Evolutionary conservation across 1,139 yeast species (phyloP), one percentile per base, ranked within the genome.

Genomic region (Eremothecium sinecaudum): DNA sequence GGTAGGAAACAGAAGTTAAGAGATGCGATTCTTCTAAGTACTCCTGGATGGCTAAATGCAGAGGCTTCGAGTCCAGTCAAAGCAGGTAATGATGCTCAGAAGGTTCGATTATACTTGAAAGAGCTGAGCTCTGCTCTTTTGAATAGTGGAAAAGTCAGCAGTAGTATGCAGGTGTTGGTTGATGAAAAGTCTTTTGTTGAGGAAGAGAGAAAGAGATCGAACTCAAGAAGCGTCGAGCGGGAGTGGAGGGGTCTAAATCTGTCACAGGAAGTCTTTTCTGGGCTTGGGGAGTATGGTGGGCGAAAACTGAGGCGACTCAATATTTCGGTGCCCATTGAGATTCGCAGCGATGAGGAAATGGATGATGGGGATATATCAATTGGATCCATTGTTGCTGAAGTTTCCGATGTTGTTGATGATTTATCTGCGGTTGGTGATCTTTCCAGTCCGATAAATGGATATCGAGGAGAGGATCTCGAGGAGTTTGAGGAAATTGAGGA

Each of bases 181-280:
- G n/a, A n/a, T n/a, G n/a, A n/a, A n/a, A n/a, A n/a, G n/a, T 19
- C 69, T 67, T 35, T 81, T 78, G 20, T 53, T 77, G 36, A 67
- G 66, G 23, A 60, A 72, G 20, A 87, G 79, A 43, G 66, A 67
- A 40, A 69, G 68, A 31, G 72, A 73, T 35, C 63, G 79, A 29
- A 67, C 67, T 34, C 63, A 64, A 37, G 78, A n/a, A n/a, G n/a
- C n/a, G n/a, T n/a, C n/a, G n/a, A n/a, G n/a, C n/a, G n/a, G n/a
- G n/a, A n/a, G n/a, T n/a, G n/a, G n/a, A n/a, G n/a, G n/a, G n/a
- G n/a, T n/a, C n/a, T 23, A 12, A 23, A 23, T 8, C 34, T 31
- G 10, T 24, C 34, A 6, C 34, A 24, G 15, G 34, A 23, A 7
- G 28, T 31, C 10, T 31, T 31, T 19, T 24, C 30, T 10, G 12